Percentiles rank a stretch among this genome's conserved stretches.
Evolutionary conservation across 176 grass and related monocot species (phyloP).

Genomic region (Neostapfia colusana): DNA sequence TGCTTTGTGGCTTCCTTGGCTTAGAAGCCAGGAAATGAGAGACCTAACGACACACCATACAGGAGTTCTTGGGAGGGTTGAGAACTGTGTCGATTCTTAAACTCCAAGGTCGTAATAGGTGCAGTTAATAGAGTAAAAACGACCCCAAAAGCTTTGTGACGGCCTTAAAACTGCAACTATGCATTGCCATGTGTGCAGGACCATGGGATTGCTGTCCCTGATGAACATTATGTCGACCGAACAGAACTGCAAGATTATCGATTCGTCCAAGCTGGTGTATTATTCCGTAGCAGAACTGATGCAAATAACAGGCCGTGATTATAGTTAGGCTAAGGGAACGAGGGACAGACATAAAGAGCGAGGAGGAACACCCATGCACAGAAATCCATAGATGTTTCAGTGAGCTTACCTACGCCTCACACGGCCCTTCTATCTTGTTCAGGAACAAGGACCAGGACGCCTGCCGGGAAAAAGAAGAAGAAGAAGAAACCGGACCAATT

Average conservation of each 20-base stretch:
- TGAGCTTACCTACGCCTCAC: background rate
- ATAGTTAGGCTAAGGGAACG: background rate
- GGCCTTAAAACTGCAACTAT: background rate
- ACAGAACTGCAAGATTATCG: background rate
- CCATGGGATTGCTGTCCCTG: background rate
- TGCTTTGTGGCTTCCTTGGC: conserved; percentile 23
- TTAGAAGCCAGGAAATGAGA: conserved; percentile 41
- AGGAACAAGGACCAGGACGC: background rate
- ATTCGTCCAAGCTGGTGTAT: background rate
- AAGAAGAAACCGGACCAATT: background rate
- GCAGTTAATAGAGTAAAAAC: background rate
- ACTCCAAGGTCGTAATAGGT: background rate
- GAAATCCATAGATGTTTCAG: background rate
- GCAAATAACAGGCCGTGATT: conserved; percentile 1
- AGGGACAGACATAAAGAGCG: background rate
- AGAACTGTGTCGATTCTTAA: background rate
- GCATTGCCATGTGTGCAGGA: too few relatives aligned
- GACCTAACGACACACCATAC: conserved; percentile 19
- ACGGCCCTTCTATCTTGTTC: background rate
- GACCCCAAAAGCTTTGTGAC: background rate
- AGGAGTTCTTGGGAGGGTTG: background rate
- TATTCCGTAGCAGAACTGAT: background rate
- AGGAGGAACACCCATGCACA: background rate
- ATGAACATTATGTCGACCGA: background rate
- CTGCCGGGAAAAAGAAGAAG: too few relatives aligned